phyloP scores from a whole-genome alignment of 768 basidiomycete genomes.

The Solioccasus polychromus region DNA sequence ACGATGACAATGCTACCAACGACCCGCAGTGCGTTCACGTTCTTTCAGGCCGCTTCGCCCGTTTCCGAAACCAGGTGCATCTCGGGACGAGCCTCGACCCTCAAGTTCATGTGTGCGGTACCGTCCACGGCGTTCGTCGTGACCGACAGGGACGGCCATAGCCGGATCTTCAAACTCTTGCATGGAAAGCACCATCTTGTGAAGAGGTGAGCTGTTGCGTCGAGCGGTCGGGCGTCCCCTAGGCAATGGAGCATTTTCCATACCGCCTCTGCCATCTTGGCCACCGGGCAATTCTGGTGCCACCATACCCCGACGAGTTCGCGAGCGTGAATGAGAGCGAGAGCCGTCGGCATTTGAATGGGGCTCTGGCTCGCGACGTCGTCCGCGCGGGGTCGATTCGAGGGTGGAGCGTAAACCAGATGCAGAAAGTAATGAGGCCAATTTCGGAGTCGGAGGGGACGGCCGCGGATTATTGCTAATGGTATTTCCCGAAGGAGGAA shows the following conservation, averaged over 20 bases:
- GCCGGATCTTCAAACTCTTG: constrained; percentile 33
- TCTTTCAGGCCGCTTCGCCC: constrained; percentile 64
- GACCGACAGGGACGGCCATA: constrained; percentile 18
- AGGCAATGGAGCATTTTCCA: constrained; percentile 40
- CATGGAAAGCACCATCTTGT: constrained; percentile 42
- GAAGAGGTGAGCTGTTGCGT: constrained; percentile 58
- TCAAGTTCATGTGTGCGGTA: constrained; percentile 53
- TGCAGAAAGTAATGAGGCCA: constrained; percentile 31
- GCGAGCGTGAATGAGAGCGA: constrained; percentile 43
- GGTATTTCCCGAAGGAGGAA: constrained; percentile 47
- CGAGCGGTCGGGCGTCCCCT: constrained; percentile 47
- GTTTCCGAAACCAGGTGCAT: constrained; percentile 59
- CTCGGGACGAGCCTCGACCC: constrained; percentile 36
- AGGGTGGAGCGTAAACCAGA: constrained; percentile 36
- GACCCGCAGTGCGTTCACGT: constrained; percentile 34
- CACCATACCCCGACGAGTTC: constrained; percentile 24
- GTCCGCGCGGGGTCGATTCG: constrained; percentile 52
- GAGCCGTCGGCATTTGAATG: constrained; percentile 35
- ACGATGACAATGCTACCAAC: constrained; percentile 18
- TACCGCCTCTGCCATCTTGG: constrained; percentile 31
- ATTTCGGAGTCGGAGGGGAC: constrained; percentile 63
- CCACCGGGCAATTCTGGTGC: constrained; percentile 13
- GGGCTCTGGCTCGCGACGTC: constrained; percentile 40
- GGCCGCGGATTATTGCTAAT: constrained; percentile 37
- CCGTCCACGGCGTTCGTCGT: constrained; percentile 48